Evolutionary conservation across 1,139 yeast genomes (phyloP), one percentile per base, ranked within the genome.

Genomic region (Yamadazyma triangularis): DNA sequence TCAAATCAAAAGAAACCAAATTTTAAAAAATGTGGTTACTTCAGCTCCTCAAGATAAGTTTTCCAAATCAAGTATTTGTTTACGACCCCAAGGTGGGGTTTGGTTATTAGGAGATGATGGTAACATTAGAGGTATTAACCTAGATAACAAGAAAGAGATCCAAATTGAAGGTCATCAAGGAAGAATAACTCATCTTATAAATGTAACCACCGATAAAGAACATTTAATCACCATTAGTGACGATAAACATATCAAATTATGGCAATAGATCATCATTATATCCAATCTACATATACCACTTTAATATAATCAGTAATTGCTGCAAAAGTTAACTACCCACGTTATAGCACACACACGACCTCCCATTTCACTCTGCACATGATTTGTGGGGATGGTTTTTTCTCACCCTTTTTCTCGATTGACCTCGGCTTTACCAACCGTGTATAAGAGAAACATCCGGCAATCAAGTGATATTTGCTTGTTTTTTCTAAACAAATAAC

Each of bases 71-170:
- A 48, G 64, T 11, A 50, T 82, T 3, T 40, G 50, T 11, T 64
- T 73, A 70, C 47, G 69, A 29, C 34, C 32, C 11, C 41, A 47
- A 12, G 35, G 41, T 3, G 91, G 91, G 0, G 37, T 82, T 0
- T 77, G 91, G 81, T 64, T 80, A 0, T 66, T 77, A 29, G 80
- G 87, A 7, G 93, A 83, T 44, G 86, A 78, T 43, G 94, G 93
- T 0, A 39, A 60, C 0, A 52, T 80, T 11, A 50, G 86, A 30
- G 91, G 86, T 0, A 43, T 79, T 8, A 82, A 79, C 47, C 34
- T 66, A 4, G 31, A 38, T 3, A 44, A 40, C 12, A 52, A 59
- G 53, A 15, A 53, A 40, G 42, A 49, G 35, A 43, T 51, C 34
- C 44, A 53, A 38, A 24, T 55, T 38, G 15, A 54, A 39, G 58